Conservation (phyloP, 2,329 filamentous ascomycete genomes). For the Clonostachys byssicola region DNA sequence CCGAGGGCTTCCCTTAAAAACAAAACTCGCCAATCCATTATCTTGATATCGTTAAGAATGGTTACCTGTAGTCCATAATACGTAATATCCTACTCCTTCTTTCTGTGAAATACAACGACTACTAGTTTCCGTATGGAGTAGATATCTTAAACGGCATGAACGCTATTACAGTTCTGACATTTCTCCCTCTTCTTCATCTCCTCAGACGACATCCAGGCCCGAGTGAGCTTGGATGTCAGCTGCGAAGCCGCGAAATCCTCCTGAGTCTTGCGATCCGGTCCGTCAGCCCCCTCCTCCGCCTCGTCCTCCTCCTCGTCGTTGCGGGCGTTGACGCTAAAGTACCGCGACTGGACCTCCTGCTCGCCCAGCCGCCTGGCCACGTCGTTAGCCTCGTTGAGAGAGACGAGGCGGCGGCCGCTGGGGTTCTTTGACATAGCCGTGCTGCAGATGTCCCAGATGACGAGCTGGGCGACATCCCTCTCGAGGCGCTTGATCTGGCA, state of each 20-base stretch:
- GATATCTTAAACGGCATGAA: too few relatives aligned
- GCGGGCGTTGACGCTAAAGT: slow-evolving; percentile 25
- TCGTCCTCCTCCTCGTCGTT: slow-evolving; percentile 15
- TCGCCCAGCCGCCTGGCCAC: slow-evolving; percentile 53
- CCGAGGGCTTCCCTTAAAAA: too few relatives aligned
- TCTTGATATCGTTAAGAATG: too few relatives aligned
- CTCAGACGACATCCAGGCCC: slow-evolving; percentile 13
- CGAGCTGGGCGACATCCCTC: slow-evolving; percentile 4
- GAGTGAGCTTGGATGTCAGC: slow-evolving; percentile 6
- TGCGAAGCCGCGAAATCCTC: slow-evolving; percentile 21
- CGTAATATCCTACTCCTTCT: too few relatives aligned
- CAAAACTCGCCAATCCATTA: too few relatives aligned
- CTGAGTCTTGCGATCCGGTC: slow-evolving; percentile 9
- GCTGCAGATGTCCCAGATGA: slow-evolving; percentile 26
- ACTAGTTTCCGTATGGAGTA: too few relatives aligned
- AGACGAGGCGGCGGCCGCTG: slow-evolving; percentile 43
- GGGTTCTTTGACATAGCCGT: slow-evolving; percentile 21
- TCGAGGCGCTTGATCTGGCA: slow-evolving; percentile 4
- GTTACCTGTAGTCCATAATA: too few relatives aligned
- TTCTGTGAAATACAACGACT: too few relatives aligned
- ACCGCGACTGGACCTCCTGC: slow-evolving; percentile 30
- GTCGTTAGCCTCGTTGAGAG: slow-evolving; percentile 52
- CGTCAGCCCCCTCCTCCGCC: slow-evolving; percentile 13
- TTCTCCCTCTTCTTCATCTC: slow-evolving; percentile 4
- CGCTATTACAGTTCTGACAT: neutral